Conservation (phyloP, 257 asterid genomes). For the Penstemon eatonii region DNA sequence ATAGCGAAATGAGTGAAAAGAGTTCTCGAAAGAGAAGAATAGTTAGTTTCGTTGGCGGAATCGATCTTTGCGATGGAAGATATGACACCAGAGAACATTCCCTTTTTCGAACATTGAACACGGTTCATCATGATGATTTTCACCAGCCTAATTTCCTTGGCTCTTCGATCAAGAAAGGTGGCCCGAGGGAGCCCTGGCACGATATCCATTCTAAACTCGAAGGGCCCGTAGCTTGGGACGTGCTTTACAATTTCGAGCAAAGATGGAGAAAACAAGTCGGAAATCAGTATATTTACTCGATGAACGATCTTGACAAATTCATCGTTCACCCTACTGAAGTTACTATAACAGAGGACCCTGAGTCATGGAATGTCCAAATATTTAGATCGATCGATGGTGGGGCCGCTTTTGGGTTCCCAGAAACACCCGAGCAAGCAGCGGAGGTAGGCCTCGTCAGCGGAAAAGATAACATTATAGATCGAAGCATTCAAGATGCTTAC, state of each 20-base stretch:
- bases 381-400: conserved; percentile 88
- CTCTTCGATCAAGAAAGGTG: conserved; percentile 67
- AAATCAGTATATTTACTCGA: conserved; percentile 36
- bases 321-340: conserved; percentile 43
- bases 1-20: conserved; percentile 35
- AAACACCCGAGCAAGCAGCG: conserved; percentile 45
- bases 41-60: conserved; percentile 79
- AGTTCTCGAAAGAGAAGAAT: conserved; percentile 45
- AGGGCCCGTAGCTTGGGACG: conserved; percentile 95
- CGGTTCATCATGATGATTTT: conserved; percentile 66
- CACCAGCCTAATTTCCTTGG: conserved; percentile 90
- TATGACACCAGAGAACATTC: conserved; percentile 68
- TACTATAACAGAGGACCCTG: conserved; percentile 42
- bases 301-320: conserved; percentile 46
- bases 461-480: conserved; percentile 63
- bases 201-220: conserved; percentile 80
- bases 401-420: conserved; percentile 62
- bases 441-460: conserved; percentile 62
- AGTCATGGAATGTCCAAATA: conserved; percentile 79
- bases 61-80: conserved; percentile 92
- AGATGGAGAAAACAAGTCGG: conserved; percentile 81
- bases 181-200: conserved; percentile 98
- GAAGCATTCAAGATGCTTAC: conserved; percentile 87
- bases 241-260: conserved; percentile 85
- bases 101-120: conserved; percentile 55